Percentiles rank a stretch among this genome's conserved stretches.
Evolutionary conservation across 345 rosid species (phyloP).

Genomic region (Turritis glabra): DNA sequence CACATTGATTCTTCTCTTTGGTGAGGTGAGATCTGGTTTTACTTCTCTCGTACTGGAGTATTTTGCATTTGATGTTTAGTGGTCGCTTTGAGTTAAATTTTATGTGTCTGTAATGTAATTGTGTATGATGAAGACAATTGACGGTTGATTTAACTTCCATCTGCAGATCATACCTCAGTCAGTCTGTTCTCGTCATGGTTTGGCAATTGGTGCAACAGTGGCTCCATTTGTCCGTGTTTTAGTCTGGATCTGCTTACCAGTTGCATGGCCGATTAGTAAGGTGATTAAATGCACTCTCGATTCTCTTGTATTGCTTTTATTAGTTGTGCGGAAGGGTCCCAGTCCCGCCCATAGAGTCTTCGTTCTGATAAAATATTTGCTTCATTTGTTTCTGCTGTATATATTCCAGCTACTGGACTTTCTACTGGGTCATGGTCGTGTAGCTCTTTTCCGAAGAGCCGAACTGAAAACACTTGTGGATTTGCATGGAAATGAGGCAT

Average conservation of each 20-base stretch:
- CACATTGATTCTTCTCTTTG: slow-evolving; percentile 83
- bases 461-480: slow-evolving; percentile 90
- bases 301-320: background rate
- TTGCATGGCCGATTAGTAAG: slow-evolving; percentile 95
- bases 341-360: background rate
- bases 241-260: slow-evolving; percentile 78
- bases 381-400: background rate
- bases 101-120: background rate
- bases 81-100: background rate
- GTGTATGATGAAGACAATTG: background rate
- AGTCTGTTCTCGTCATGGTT: slow-evolving; percentile 82
- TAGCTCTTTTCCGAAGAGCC: slow-evolving; percentile 88
- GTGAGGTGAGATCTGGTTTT: slow-evolving; percentile 56
- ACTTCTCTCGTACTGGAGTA: background rate
- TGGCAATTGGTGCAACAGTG: slow-evolving; percentile 80
- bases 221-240: slow-evolving; percentile 74
- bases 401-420: slow-evolving; percentile 63
- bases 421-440: slow-evolving; percentile 80
- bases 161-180: slow-evolving; percentile 86
- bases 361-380: background rate
- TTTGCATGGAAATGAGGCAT: slow-evolving; percentile 93
- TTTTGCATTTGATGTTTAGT: background rate
- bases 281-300: slow-evolving; percentile 27
- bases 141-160: background rate
- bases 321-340: background rate